Base-by-base conservation (phyloP, 129 eudicot species). In the Pittosporum tobira region DNA sequence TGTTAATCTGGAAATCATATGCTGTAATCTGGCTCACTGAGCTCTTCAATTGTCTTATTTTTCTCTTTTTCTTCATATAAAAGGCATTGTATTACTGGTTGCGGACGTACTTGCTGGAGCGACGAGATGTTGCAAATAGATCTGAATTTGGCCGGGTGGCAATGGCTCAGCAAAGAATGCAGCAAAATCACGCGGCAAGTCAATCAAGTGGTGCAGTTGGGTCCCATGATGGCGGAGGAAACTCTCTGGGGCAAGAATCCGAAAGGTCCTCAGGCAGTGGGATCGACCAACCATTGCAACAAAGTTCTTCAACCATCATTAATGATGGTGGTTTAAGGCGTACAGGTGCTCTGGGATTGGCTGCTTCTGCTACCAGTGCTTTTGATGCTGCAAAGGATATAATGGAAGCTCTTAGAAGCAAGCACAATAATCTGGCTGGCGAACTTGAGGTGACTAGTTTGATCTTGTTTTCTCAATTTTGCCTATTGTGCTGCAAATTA, bases 21-120 rank as follows among this genome's bases (percentile, higher is more conserved):
- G 66, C 62, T 30, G 10, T 21, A 59, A 19, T 56, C n/a, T 6
- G 31, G 25, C 69, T 28, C 62, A 10, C 27, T 43, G 9, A 37
- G 24, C 55, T 49, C 11, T 68, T 57, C 44, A 48, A 51, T 51
- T 9, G 20, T 71, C 48, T 27, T 71, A 14, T 23, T 61, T 13
- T 13, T 55, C 44, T 11, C 8, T 64, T 25, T 36, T 42, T 8
- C 26, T 67, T 49, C 0, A 51, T 63, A 31, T 45, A 49, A 4
- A 51, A 93, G 96, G 99, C 99, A 31, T 69, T 93, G 74, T 93
- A 93, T 84, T 93, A 93, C 74, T 93, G 99, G 99, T 76, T 93
- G 53, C 91, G 99, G 29, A 93, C 99, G 16, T 93, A 93, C 74
- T 74, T 93, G 52, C 96, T 93, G 20, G 99, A 93, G 66, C 85